Base-by-base conservation (phyloP, 1,284 basidiomycete genomes). In the Apiotrichum montevideense region DNA sequence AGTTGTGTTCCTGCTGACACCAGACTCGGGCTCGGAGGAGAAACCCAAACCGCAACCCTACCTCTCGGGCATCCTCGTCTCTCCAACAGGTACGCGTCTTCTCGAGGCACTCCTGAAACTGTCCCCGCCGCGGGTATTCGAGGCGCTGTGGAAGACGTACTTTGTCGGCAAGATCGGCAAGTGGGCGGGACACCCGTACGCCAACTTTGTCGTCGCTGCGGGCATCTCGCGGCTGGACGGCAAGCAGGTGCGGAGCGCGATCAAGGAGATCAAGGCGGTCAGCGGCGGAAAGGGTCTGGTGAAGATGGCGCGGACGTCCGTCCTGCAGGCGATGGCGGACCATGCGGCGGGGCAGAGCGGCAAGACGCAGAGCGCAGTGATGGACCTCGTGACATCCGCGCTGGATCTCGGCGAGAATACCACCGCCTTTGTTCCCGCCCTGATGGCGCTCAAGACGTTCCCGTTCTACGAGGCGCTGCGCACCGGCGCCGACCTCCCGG, bases 161-260 rank as follows among this genome's bases (percentile, higher is more conserved):
- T 87, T 97, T 68, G 73, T 77, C 29, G 75, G 84, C 29, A 88
- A 86, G 63, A 77, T 94, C 43, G 75, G 81, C 6, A 84, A 86
- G 59, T 79, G 95, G 33, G 84, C 87, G 4, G 77, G 81, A 10
- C 93, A 97, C 74, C 90, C 92, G 1, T 88, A 92, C 3, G 90
- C 88, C 29, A 96, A 96, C 71, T 97, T 91, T 67, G 90, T 95
- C 14, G 80, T 92, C 6, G 87, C 90, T 0, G 87, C 85, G 68
- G 87, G 85, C 0, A 63, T 94, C 13, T 82, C 83, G 51, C 79
- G 88, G 42, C 72, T 85, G 15, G 79, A 81, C 35, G 74, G 72
- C 6, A 74, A 78, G 5, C 82, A 86, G 59, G 70, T 95, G n/a
- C 67, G 73, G 4, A 80, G 80, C n/a, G 79, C 86, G 1, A 76